Conservation (phyloP, 2,329 filamentous ascomycete species). For the Alternaria sp. region DNA sequence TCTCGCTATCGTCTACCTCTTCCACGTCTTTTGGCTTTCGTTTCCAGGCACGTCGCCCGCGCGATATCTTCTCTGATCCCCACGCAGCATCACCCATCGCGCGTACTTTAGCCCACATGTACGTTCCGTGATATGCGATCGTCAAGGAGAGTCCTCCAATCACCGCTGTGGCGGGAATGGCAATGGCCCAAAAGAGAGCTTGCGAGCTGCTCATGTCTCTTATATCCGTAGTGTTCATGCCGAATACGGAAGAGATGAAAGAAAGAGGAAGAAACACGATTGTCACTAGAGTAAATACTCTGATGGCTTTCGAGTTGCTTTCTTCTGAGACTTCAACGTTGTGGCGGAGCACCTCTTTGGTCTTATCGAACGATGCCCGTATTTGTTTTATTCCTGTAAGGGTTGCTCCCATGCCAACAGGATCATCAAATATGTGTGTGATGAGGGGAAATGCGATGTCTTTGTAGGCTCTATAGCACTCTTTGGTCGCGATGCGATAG, state of each 20-base stretch:
- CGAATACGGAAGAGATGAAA: not conserved
- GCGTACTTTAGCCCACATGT: not conserved
- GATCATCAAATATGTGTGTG: no score
- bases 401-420: not conserved
- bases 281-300: not conserved
- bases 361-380: not conserved
- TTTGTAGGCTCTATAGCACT: not conserved
- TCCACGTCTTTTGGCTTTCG: not conserved
- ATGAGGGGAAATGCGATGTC: not conserved
- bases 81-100: not conserved
- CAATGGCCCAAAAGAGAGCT: not conserved
- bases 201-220: not conserved
- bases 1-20: not conserved
- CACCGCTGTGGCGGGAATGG: not conserved
- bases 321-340: not conserved
- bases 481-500: not conserved
- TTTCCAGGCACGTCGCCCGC: not conserved
- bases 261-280: not conserved
- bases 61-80: not conserved
- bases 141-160: not conserved
- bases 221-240: not conserved
- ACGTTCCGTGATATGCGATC: not conserved
- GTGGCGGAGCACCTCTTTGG: not conserved
- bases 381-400: not conserved
- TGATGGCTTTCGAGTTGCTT: not conserved